Base-by-base conservation (phyloP, 176 grass and related monocot genomes). In the Carex pumila region DNA sequence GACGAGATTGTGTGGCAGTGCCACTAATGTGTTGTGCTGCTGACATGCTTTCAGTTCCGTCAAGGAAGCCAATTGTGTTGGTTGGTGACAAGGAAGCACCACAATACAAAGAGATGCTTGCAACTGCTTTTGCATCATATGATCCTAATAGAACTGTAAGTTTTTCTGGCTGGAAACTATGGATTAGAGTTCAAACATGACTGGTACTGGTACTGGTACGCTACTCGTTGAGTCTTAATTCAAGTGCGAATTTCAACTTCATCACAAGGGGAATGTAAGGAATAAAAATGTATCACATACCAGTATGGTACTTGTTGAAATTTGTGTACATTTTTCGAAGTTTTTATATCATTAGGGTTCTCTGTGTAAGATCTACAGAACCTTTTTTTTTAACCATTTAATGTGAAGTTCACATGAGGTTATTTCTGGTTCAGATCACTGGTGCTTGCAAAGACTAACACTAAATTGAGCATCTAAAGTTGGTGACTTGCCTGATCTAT, bases 11-110 rank as follows among this genome's bases (percentile, higher is more conserved):
- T 62, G 90, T 95, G 83, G 95, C 95, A 18, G 53, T 95, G 67
- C 95, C 95, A 37, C 89, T 98, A 22, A 98, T 98, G 95, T 98
- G 95, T 30, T 94, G 91, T 56, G 92, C 91, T 32, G 90, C 88
- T 50, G 89, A 98, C 75, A 98, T 98, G 95, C 70, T 94, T 6
- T 76, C 66, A 71, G 82, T 90, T 57, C 89, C 91, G 0, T 98
- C 89, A 0, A 93, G 92, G 89, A 98, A 95, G 75, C 92, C 93
- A 64, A 91, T 98, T 13, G 89, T 95, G 13, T 76, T 98, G 47
- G 88, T 95, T 41, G 95, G 95, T 30, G 71, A 89, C 8, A 95
- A 95, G 82, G 85, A 62, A 71, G 92, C 88, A 68, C 18, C 88
- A 5, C 83, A 93, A 53, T 93, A 90, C 57, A 78, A 65, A 73